phyloP scores from a whole-genome alignment of 2,329 filamentous ascomycete genomes.

The Lachnellula occidentalis region DNA sequence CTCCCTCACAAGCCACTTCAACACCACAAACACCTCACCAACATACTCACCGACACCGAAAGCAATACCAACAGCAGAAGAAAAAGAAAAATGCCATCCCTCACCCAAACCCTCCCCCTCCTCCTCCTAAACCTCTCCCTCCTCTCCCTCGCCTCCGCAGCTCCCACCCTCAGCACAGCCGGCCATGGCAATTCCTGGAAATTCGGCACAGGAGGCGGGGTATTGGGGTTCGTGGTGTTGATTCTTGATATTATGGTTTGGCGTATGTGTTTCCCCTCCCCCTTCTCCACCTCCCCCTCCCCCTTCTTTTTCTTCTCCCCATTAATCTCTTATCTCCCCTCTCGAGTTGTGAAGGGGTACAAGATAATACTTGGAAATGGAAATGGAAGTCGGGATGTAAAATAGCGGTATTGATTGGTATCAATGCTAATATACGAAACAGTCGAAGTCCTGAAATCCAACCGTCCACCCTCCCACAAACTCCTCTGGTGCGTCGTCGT shows the following conservation, averaged over 20 bases:
- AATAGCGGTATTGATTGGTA: neutral
- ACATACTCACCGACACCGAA: no score
- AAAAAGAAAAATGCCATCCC: neutral
- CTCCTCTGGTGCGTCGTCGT: constrained; percentile 58
- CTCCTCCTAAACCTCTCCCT: constrained; percentile 31
- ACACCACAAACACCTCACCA: neutral
- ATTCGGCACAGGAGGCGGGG: constrained; percentile 56
- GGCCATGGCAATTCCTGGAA: constrained; percentile 44
- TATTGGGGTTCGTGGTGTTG: constrained; percentile 55
- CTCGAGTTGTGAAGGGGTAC: no score
- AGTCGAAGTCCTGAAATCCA: constrained; percentile 63
- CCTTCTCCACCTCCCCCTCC: no score
- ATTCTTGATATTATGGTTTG: constrained; percentile 59
- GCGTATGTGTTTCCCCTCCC: constrained; percentile 40
- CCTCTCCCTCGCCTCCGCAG: constrained; percentile 44
- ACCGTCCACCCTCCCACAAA: constrained; percentile 52
- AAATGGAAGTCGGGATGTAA: no score
- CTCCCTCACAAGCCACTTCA: no score
- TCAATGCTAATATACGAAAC: neutral
- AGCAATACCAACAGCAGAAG: neutral
- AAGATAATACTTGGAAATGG: no score
- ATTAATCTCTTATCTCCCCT: no score
- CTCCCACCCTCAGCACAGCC: constrained; percentile 36
- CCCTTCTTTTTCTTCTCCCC: no score
- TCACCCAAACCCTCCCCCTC: neutral